Conservation (phyloP, 176 grass and related monocot genomes). For the Paspalum vaginatum region DNA sequence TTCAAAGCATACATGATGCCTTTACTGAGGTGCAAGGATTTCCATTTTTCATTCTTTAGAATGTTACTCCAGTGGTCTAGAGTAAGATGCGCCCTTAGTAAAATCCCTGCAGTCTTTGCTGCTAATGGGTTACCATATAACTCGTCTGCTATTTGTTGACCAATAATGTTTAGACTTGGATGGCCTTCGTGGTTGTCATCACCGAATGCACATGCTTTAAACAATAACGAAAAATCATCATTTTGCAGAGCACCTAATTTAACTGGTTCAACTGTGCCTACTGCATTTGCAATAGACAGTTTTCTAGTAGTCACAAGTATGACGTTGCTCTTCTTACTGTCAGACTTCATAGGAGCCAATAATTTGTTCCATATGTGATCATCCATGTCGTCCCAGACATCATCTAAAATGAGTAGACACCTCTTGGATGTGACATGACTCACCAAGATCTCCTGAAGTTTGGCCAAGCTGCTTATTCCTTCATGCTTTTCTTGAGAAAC, state of each 20-base stretch:
- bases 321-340: not conserved
- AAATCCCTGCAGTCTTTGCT: slow-evolving; percentile 19
- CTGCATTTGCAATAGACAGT: slow-evolving; percentile 20
- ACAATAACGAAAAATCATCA: slow-evolving; percentile 24
- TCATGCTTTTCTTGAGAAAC: not conserved
- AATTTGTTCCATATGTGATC: not conserved
- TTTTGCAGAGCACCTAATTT: slow-evolving; percentile 1
- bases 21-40: slow-evolving; percentile 2
- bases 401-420: slow-evolving; percentile 41
- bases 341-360: not conserved
- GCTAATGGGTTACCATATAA: slow-evolving; percentile 44
- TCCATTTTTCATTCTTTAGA: slow-evolving; percentile 43
- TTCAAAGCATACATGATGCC: slow-evolving; percentile 45
- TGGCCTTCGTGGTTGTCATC: slow-evolving; percentile 19
- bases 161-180: not conserved
- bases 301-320: slow-evolving; percentile 38
- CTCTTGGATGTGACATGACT: not conserved
- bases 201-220: slow-evolving; percentile 45
- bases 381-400: slow-evolving; percentile 29
- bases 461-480: not conserved
- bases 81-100: not conserved
- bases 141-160: not conserved
- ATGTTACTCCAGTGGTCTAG: slow-evolving; percentile 37
- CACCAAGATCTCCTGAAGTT: slow-evolving; percentile 15
- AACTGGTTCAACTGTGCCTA: slow-evolving; percentile 4